A percentile compares a stretch with the other conserved stretches of the same genome.
phyloP scores from a whole-genome alignment of 1,139 yeast species.

The Candida glucosophila region DNA sequence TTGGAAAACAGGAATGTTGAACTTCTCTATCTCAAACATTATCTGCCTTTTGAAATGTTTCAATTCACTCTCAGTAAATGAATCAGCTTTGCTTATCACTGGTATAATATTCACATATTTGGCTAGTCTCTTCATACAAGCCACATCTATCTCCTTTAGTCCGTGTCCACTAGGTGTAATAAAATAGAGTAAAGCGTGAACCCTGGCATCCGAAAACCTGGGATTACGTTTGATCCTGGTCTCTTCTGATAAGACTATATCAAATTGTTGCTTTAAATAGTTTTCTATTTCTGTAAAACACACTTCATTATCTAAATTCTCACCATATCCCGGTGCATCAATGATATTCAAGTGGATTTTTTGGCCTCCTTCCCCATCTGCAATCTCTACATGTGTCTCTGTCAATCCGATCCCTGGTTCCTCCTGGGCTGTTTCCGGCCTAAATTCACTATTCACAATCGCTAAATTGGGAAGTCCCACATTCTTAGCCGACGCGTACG shows the following conservation, averaged over 20 bases:
- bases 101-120: slow-evolving; percentile 84
- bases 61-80: slow-evolving; percentile 72
- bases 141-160: slow-evolving; percentile 64
- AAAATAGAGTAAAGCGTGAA: slow-evolving; percentile 64
- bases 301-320: slow-evolving; percentile 55
- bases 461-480: slow-evolving; percentile 42
- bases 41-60: slow-evolving; percentile 45
- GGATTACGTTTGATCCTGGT: slow-evolving; percentile 86
- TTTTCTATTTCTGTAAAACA: slow-evolving; percentile 63
- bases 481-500: slow-evolving; percentile 42
- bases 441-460: slow-evolving; percentile 33
- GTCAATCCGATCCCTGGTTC: slow-evolving; percentile 60
- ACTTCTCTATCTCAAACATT: slow-evolving; percentile 63
- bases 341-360: slow-evolving; percentile 53
- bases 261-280: slow-evolving; percentile 83
- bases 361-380: slow-evolving; percentile 73
- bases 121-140: slow-evolving; percentile 68
- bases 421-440: slow-evolving; percentile 36
- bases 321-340: slow-evolving; percentile 78
- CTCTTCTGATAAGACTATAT: slow-evolving; percentile 85
- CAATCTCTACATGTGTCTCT: slow-evolving; percentile 59
- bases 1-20: slow-evolving; percentile 76
- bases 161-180: slow-evolving; percentile 77
- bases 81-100: slow-evolving; percentile 79
- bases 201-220: slow-evolving; percentile 67